A percentile compares a stretch with the other conserved stretches of the same genome.
Evolutionary conservation across 164 flowering plant species (phyloP).

Genomic region (Houttuynia cordata): DNA sequence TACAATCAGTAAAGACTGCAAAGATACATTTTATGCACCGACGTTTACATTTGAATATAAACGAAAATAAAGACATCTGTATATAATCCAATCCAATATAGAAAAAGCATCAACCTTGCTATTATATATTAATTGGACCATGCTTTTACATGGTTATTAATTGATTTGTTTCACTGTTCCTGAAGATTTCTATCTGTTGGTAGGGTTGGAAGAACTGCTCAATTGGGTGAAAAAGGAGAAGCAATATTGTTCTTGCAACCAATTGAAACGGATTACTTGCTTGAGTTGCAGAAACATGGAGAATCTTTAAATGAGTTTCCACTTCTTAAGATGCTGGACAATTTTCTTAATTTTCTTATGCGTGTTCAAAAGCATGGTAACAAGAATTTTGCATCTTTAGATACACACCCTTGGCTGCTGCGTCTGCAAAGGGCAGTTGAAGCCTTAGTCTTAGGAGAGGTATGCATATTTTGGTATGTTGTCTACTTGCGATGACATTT

Average conservation of each 20-base stretch:
- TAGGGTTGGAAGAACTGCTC: slow-evolving; percentile 98
- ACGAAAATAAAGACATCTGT: too few relatives aligned
- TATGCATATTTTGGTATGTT: slow-evolving; percentile 26
- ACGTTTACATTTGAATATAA: too few relatives aligned
- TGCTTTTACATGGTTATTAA: too few relatives aligned
- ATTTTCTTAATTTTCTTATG: slow-evolving; percentile 46
- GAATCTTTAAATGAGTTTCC: slow-evolving; percentile 62
- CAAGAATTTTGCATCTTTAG: slow-evolving; percentile 45
- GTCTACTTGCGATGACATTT: neutral
- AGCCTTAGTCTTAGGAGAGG: slow-evolving; percentile 45
- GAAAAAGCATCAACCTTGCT: too few relatives aligned
- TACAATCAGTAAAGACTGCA: too few relatives aligned
- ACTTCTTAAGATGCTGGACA: slow-evolving; percentile 51
- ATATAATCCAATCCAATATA: too few relatives aligned
- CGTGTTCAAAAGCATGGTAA: slow-evolving; percentile 23
- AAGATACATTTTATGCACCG: too few relatives aligned
- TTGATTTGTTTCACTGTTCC: too few relatives aligned
- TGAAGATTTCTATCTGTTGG: slow-evolving; percentile 6
- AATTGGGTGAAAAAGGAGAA: slow-evolving; percentile 80
- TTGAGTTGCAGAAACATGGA: slow-evolving; percentile 72
- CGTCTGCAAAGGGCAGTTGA: slow-evolving; percentile 66
- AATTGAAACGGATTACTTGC: slow-evolving; percentile 62
- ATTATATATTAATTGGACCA: too few relatives aligned
- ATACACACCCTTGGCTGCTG: slow-evolving; percentile 75
- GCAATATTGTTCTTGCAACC: slow-evolving; percentile 85